Evolutionary conservation across 257 asterid genomes (phyloP), one percentile per base, ranked within the genome.

Genomic region (Solanum corneliomulleri): DNA sequence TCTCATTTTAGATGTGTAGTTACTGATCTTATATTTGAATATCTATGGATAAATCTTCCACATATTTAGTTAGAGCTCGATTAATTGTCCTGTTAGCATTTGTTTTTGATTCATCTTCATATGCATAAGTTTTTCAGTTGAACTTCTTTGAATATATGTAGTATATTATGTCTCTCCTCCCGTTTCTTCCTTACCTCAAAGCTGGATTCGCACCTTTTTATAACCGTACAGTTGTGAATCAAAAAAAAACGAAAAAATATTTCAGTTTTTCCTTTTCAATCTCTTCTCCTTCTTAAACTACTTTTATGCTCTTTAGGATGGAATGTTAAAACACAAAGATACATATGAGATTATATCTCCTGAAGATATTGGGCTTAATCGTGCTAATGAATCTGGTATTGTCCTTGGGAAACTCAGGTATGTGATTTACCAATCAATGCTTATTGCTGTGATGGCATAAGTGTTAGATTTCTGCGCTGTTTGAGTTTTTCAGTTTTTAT

Each of bases 391-490:
- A 89, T 97, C 98, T 88, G 99, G 99, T 75, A 95, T 97, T 88
- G 98, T 94, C 88, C 99, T 97, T 3, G 99, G 99, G 77, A 97
- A 97, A 93, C 98, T 97, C 86, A 95, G 99, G 99, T 95, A 89
- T 86, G 90, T 86, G 87, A 84, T 84, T 70, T 86, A 23, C 44
- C 75, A 37, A 39, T 27, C 71, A 31, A 44, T 85, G 82, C 70
- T 85, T 85, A 31, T 83, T 83, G 76, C 56, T 70, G 10, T 77
- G 62, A 77, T 77, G 62, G 39, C 39, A 44, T 2, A 44, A n/a
- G 3, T 76, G 39, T 25, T 42, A 77, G 83, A 77, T 25, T 44
- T 2, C 60, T 44, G 62, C 15, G 62, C 2, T 44, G 13, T 77
- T 42, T 27, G n/a, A 77, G 62, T 45, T 77, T 75, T 77, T 77